phyloP scores from a whole-genome alignment of 2,329 filamentous ascomycete genomes.

The Mycosphaerella sp. region DNA sequence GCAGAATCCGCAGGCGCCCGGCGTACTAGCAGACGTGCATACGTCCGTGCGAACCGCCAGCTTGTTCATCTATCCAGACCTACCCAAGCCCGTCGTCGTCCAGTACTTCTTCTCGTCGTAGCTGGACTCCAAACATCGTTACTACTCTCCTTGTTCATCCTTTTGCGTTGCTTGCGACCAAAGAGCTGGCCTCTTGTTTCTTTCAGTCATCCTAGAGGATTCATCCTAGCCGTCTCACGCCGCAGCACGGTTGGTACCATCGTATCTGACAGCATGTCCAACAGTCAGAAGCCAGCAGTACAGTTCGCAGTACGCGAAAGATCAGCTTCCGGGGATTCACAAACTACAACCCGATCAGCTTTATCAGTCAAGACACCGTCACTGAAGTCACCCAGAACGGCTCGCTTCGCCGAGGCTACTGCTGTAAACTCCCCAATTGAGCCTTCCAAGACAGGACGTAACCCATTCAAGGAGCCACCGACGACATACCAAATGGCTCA shows the following conservation, averaged over 20 bases:
- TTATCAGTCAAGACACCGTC: slow-evolving; percentile 27
- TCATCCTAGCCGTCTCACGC: slow-evolving; percentile 12
- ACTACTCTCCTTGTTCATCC: slow-evolving; percentile 15
- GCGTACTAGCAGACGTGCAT: slow-evolving; percentile 9
- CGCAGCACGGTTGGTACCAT: slow-evolving; percentile 6
- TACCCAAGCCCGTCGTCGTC: slow-evolving; percentile 8
- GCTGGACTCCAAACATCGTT: slow-evolving; percentile 23
- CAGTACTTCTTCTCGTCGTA: slow-evolving; percentile 18
- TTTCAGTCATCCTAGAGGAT: slow-evolving; percentile 23
- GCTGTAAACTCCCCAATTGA: slow-evolving; percentile 72
- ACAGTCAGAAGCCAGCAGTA: slow-evolving; percentile 42
- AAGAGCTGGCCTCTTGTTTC: slow-evolving; percentile 32
- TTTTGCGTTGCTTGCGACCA: slow-evolving; percentile 21
- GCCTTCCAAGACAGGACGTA: slow-evolving; percentile 39
- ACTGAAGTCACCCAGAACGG: slow-evolving; percentile 55
- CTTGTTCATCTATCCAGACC: slow-evolving; percentile 10
- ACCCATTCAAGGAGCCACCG: slow-evolving; percentile 56
- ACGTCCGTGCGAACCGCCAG: slow-evolving; percentile 26
- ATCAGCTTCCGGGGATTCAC: slow-evolving; percentile 31
- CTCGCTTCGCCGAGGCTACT: slow-evolving; percentile 76
- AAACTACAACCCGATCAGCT: slow-evolving; percentile 20
- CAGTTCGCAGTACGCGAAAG: slow-evolving; percentile 38
- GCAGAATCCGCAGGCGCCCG: slow-evolving; percentile 15
- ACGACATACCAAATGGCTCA: slow-evolving; percentile 53
- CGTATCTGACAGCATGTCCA: slow-evolving; percentile 40